Evolutionary conservation across 495 filamentous ascomycete genomes (phyloP), one percentile per base, ranked within the genome.

Genomic region (Chaetomium cochliodes): DNA sequence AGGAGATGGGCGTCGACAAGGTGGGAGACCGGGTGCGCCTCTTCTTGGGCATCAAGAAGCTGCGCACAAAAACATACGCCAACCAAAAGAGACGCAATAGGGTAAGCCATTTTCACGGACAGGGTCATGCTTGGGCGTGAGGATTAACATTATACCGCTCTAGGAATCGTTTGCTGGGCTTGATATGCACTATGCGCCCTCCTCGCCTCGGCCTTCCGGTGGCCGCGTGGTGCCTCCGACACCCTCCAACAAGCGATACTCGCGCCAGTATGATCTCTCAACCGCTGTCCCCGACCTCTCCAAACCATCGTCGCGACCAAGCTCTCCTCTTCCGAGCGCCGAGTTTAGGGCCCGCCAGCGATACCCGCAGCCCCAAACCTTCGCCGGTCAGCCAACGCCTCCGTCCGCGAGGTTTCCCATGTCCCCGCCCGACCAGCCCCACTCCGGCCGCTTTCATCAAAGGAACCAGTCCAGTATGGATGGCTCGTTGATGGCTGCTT

Each of bases 1-100:
- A 98, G 77, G 94, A 99, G 71, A 93, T 99, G 86, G 94, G 94
- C 28, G 92, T 99, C 66, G 96, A 97, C 67, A 99, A 97, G 77
- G 89, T 99, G 61, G 94, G 94, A 55, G 96, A 99, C 77, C 87
- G 96, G 42, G 92, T 99, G n/a, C 88, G 94, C 65, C 89, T 99
- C 55, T 93, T 92, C 75, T 85, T 90, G 70, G 91, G 86, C 67
- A 97, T 97, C 70, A 98, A 98, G 81, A 88, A 93, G 70, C 85
- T 99, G 30, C 82, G 94, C 63, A 92, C 88, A 63, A 92, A 88
- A 72, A 87, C 92, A 5, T 90, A 90, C 70, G 87, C 90, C 62
- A 92, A 91, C 71, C 88, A 87, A 60, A 93, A 89, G 73, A 92
- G 91, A 78, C 85, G 91, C 64, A 93, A 96, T 77, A 82, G 94